A percentile compares a stretch with the other conserved stretches of the same genome.
Conservation (phyloP, 2,329 filamentous ascomycete species). For the Paecilomyces dactylethromorphus region DNA sequence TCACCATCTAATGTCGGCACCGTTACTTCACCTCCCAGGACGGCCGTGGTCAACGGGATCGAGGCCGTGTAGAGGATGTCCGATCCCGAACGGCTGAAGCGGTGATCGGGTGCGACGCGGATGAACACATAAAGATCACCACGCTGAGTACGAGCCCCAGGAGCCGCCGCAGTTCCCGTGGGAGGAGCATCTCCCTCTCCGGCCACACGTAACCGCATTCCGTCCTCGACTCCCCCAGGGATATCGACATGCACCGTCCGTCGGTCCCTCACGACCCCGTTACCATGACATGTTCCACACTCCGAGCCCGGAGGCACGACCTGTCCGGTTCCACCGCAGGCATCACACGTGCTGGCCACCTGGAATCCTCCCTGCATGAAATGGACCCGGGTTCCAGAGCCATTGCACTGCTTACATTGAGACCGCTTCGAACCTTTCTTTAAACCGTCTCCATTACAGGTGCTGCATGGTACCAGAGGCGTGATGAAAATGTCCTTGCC, state of each 20-base stretch:
- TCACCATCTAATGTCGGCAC: conserved; percentile 87
- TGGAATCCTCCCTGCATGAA: conserved; percentile 92
- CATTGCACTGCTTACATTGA: conserved; percentile 73
- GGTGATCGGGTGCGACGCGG: conserved; percentile 78
- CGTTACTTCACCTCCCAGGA: conserved; percentile 82
- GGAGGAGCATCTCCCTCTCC: conserved; percentile 82
- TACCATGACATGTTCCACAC: conserved; percentile 71
- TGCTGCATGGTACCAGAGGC: conserved; percentile 72
- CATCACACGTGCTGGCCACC: conserved; percentile 81
- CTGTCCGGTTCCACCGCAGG: conserved; percentile 73
- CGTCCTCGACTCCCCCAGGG: conserved; percentile 90
- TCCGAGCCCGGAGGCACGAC: conserved; percentile 72
- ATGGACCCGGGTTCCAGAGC: conserved; percentile 79
- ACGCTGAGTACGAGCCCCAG: conserved; percentile 58
- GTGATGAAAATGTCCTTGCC: conserved; percentile 82
- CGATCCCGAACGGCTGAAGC: conserved; percentile 80
- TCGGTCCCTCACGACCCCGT: conserved; percentile 75
- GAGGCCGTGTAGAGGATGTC: conserved; percentile 90
- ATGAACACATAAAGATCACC: conserved; percentile 92
- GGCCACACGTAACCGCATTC: conserved; percentile 80
- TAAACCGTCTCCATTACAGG: conserved; percentile 75
- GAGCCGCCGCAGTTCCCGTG: conserved; percentile 62
- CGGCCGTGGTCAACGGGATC: conserved; percentile 85
- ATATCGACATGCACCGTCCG: conserved; percentile 87
- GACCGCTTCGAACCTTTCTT: conserved; percentile 70